Evolutionary conservation across 2,329 filamentous ascomycete species (phyloP).

Genomic region (Ustilaginoidea virens): DNA sequence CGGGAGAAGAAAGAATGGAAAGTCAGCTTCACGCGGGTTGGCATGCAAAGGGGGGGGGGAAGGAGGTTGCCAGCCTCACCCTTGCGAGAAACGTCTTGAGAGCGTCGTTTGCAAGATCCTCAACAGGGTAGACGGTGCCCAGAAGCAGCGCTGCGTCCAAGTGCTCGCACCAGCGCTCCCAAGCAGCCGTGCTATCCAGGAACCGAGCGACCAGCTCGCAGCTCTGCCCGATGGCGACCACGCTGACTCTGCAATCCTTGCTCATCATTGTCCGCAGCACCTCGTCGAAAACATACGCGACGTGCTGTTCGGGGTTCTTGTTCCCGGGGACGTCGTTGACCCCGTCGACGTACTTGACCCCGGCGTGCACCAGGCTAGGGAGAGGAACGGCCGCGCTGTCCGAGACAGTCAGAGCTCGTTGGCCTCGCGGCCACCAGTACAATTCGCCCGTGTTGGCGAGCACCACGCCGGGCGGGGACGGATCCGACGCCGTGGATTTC

Average conservation of each 20-base stretch:
- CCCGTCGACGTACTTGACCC: constrained; percentile 31
- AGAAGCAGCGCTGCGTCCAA: constrained; percentile 34
- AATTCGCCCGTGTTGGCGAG: constrained; percentile 67
- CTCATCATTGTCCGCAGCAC: constrained; percentile 37
- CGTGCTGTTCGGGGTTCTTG: constrained; percentile 40
- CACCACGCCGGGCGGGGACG: constrained; percentile 42
- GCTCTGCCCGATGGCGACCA: constrained; percentile 57
- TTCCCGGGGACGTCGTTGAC: constrained; percentile 51
- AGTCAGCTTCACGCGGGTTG: too few relatives aligned
- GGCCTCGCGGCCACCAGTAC: constrained; percentile 54
- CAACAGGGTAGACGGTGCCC: constrained; percentile 26
- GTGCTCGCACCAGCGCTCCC: constrained; percentile 25
- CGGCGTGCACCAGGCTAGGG: constrained; percentile 43
- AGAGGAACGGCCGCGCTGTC: constrained; percentile 45
- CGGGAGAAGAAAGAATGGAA: too few relatives aligned
- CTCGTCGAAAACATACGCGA: constrained; percentile 49
- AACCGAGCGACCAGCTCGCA: constrained; percentile 42
- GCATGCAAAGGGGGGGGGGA: neutral
- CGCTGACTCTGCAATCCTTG: constrained; percentile 40
- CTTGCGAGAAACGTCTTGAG: constrained; percentile 36
- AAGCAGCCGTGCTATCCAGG: constrained; percentile 39
- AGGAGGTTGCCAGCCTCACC: constrained; percentile 21
- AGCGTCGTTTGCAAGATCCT: constrained; percentile 23
- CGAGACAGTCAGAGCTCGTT: constrained; percentile 40
- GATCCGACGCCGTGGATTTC: constrained; percentile 16